These are phyloP conservation scores for Geranomyces michiganensis DNA, from an alignment of 192 early-diverging fungal genomes.

Conservation along the genomic window DNA sequence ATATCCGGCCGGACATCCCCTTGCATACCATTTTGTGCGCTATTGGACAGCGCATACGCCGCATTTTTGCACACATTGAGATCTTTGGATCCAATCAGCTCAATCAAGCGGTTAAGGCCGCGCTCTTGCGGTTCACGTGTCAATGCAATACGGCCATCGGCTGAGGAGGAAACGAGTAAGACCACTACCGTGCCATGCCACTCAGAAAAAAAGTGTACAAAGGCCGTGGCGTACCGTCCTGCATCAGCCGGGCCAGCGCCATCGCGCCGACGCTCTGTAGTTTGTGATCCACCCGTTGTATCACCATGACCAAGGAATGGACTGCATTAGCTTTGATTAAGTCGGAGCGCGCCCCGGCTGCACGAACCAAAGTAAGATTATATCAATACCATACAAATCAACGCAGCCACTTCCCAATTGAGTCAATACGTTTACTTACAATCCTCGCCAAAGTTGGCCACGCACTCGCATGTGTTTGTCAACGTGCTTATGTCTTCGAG, in stretches of 20 bases:
- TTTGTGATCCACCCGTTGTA: conserved; percentile 33
- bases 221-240: conserved; percentile 24
- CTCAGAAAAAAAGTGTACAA: conserved; percentile 4
- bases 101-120: conserved; percentile 41
- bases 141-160: conserved; percentile 38
- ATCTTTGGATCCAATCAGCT: conserved; percentile 49
- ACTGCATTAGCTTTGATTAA: conserved; percentile 33
- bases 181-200: neutral
- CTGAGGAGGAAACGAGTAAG: conserved; percentile 13
- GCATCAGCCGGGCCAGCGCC: conserved; percentile 38
- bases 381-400: no score
- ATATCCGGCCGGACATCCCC: no score
- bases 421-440: conserved; percentile 29
- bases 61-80: conserved; percentile 52
- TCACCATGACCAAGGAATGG: conserved; percentile 31
- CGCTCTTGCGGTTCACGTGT: conserved; percentile 39
- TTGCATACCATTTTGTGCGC: conserved; percentile 45
- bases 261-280: conserved; percentile 31
- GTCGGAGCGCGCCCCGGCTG: conserved; percentile 26
- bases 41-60: conserved; percentile 53
- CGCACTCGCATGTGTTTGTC: conserved; percentile 54
- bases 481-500: conserved; percentile 46
- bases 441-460: conserved; percentile 56
- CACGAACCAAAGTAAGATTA: no score
- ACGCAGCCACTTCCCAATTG: no score